Evolutionary conservation across 2,329 filamentous ascomycete genomes (phyloP).

Genomic region (Colletotrichum sidae): DNA sequence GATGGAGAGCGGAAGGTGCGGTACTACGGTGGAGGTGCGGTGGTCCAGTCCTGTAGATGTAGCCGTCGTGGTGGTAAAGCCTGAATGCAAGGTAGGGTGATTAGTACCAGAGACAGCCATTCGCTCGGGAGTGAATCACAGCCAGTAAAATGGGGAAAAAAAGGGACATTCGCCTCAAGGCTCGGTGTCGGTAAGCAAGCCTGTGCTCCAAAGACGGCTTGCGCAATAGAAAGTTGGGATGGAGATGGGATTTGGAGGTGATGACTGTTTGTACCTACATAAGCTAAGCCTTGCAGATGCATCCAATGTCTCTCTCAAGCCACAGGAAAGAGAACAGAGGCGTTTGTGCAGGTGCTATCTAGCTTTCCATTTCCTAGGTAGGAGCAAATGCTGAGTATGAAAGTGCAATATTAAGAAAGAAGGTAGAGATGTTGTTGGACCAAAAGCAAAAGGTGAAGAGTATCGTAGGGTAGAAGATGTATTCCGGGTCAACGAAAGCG

Average conservation of each 20-base stretch:
- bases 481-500: too few species aligned
- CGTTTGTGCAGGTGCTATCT: too few species aligned
- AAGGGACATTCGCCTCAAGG: not conserved
- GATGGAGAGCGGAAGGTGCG: conserved; percentile 28
- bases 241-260: conserved; percentile 1
- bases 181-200: conserved; percentile 5
- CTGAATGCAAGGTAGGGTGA: not conserved
- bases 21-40: conserved; percentile 4
- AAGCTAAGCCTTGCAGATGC: conserved; percentile 18
- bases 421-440: too few species aligned
- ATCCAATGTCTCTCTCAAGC: too few species aligned
- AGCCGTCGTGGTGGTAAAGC: conserved; percentile 12
- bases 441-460: too few species aligned
- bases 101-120: conserved; percentile 14
- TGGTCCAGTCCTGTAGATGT: not conserved
- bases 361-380: too few species aligned
- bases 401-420: too few species aligned
- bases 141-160: conserved; percentile 6
- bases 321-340: too few species aligned
- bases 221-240: conserved; percentile 8
- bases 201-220: conserved; percentile 5
- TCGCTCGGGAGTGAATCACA: not conserved
- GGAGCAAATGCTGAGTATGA: too few species aligned
- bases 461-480: too few species aligned
- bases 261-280: conserved; percentile 18